Base-by-base conservation (phyloP, 495 filamentous ascomycete species). In the Lasiosphaeria hispida region DNA sequence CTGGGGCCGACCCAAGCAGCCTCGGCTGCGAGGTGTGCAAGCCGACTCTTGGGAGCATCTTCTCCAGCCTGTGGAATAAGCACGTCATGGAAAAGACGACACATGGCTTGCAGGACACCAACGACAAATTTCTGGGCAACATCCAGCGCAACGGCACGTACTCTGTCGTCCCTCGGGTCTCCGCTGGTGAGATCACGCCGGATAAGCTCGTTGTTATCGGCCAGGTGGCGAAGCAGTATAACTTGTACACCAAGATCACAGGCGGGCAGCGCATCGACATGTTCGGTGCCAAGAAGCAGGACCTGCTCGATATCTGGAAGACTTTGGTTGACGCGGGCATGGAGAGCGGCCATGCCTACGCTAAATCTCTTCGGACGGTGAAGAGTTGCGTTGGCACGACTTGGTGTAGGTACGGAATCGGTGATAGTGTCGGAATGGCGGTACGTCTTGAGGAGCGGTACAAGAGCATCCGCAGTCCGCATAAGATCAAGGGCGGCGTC, bases 371-470 rank as follows among this genome's bases (percentile, higher is more conserved):
- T 53, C 82, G 93, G 43, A 96, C 93, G 8, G 88, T 97, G 62
- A 97, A 96, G 82, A 90, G 87, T 63, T 97, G 93, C 64, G 93
- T 97, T 3, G 93, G 93, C 30, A 94, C 89, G 1, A 95, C 90
- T 2, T 97, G 93, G 93, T 97, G 93, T 64, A 80, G 93, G 6
- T 97, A 90, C 62, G 93, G 93, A 58, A 86, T 96, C 56, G 91
- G 91, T 39, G 93, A 97, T 75, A 94, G 89, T 74, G 93, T 97
- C n/a, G 93, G 93, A 19, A 92, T 97, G 89, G 93, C 92, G 1
- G 87, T 97, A 18, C 82, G 92, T 2, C 75, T 97, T 0, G 93
- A 97, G 69, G 89, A 96, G 73, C 84, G 93, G 45, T 97, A 97
- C 74, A 97, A 97, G 80, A 91, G 87, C 68, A 87, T 97, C 62